Percentiles rank a stretch among this genome's conserved stretches.
These are phyloP conservation scores for Handroanthus guayacan DNA, from an alignment of 257 asterid genomes.

Conservation along the genomic window DNA sequence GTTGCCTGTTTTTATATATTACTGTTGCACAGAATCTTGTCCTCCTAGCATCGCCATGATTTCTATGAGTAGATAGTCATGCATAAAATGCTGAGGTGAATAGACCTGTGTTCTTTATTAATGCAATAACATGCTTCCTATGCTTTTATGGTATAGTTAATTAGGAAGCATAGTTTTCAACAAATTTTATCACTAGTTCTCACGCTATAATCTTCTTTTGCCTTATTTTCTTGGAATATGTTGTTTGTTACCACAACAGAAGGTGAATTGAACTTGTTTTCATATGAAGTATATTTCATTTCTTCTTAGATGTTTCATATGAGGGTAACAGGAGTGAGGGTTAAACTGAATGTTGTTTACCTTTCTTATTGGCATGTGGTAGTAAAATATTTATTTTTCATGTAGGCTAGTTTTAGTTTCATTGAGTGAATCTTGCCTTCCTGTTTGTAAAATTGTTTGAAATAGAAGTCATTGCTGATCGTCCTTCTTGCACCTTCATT, in stretches of 20 bases:
- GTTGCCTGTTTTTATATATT: conserved; percentile 3
- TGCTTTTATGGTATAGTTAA: neutral
- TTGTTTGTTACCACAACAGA: neutral
- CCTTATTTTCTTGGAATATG: conserved; percentile 9
- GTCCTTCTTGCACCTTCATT: neutral
- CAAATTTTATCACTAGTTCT: neutral
- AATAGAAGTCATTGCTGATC: conserved; percentile 1
- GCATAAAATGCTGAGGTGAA: conserved; percentile 14
- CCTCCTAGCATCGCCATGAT: conserved; percentile 12
- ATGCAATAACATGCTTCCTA: neutral
- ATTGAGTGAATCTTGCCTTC: conserved; percentile 9
- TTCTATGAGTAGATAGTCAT: conserved; percentile 35
- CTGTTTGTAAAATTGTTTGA: neutral
- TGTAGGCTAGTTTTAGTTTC: neutral
- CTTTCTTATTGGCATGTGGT: neutral
- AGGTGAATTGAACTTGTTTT: conserved; percentile 8
- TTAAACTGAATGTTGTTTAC: conserved; percentile 11
- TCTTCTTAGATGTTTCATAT: conserved; percentile 13
- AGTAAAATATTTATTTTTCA: neutral
- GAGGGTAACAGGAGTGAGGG: conserved; percentile 15
- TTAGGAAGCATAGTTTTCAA: neutral
- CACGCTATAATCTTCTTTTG: neutral
- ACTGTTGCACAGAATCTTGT: conserved; percentile 23
- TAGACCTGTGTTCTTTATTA: neutral
- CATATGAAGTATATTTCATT: conserved; percentile 18